Evolutionary conservation across 1,139 yeast species (phyloP), one percentile per base, ranked within the genome.

Genomic region (Saccharomycopsis phalli): DNA sequence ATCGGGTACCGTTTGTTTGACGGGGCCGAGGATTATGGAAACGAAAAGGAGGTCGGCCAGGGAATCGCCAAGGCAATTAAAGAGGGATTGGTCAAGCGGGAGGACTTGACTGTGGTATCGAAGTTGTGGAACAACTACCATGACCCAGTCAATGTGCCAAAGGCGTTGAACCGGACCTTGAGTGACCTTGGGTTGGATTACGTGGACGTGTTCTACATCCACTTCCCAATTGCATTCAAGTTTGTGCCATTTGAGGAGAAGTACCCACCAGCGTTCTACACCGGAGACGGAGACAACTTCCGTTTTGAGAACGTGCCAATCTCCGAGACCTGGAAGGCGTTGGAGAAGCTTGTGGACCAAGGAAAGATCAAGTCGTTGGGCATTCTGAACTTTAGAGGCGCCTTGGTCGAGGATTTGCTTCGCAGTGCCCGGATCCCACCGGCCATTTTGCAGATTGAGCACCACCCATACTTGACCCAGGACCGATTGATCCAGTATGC

Each of bases 401-500:
- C 76, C 52, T 65, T 82, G 55, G 62, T 87, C 51, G 75, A 73
- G 53, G 95, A 87, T 56, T 67, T 86, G 53, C 64, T 82, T 48
- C 74, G 86, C 57, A 75, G 76, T 47, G 80, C 82, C 49, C 72
- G 66, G 52, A 75, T 84, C 56, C 73, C 67, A 53, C 95, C 96
- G 38, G 82, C 81, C 40, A 86, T 74, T 41, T 70, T 82, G 53
- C 95, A 87, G 63, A 81, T 87, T 57, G 96, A 87, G 66, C 91
- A 82, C 63, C 95, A 86, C 61, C 95, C 95, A 51, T 86, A 83
- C 68, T 69, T 86, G 60, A 83, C 81, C 51, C 95, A 86, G 64
- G 72, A 72, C 46, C 68, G 67, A 50, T 68, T 84, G 57, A 60
- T 84, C 48, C 69, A 78, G 51, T 82, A 63, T 55, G 82, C 72